Evolutionary conservation across 331 rosid genomes (phyloP), one percentile per base, ranked within the genome.

Genomic region (Pyrus hybrid): DNA sequence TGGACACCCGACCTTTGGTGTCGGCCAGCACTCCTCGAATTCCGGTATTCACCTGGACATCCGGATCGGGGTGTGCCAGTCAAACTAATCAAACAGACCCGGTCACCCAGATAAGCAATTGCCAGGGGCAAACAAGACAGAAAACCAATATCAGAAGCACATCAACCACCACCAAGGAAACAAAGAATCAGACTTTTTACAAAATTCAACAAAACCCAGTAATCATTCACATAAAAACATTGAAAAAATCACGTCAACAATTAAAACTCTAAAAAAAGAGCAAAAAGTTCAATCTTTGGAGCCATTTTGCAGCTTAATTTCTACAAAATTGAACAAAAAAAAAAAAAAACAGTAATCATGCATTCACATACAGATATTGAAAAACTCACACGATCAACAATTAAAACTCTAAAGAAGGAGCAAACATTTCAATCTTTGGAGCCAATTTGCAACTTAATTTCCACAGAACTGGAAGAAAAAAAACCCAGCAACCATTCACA

Each of bases 61-160:
- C 45, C 45, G 13, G 45, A 37, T 9, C 13, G 13, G 45, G 45
- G 13, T 9, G 45, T 37, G 45, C 45, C 45, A 37, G 45, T 37
- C 43, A 45, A 73, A 25, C 25, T 30, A 43, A 60, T 23, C 43
- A 73, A 73, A 43, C 70, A 43, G 49, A 63, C 21, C 70, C 70
- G 45, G 45, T 37, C 45, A 9, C 45, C 45, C 45, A 74, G 62
- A 63, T 12, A 74, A 45, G 70, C 61, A 73, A 41, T 26, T 73
- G n/a, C 22, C 58, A 37, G 56, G 22, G 5, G 51, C 12, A 22
- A 49, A 65, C 21, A 23, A 18, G 28, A 47, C 33, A 21, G 53
- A 75, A 30, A 74, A 16, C 29, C 51, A 64, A 57, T 21, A 29
- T 57, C 29, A 73, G 43, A 79, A 79, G 20, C 74, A 58, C 14